Evolutionary conservation across 495 filamentous ascomycete genomes (phyloP), one percentile per base, ranked within the genome.

Genomic region (Bryoglossum gracile): DNA sequence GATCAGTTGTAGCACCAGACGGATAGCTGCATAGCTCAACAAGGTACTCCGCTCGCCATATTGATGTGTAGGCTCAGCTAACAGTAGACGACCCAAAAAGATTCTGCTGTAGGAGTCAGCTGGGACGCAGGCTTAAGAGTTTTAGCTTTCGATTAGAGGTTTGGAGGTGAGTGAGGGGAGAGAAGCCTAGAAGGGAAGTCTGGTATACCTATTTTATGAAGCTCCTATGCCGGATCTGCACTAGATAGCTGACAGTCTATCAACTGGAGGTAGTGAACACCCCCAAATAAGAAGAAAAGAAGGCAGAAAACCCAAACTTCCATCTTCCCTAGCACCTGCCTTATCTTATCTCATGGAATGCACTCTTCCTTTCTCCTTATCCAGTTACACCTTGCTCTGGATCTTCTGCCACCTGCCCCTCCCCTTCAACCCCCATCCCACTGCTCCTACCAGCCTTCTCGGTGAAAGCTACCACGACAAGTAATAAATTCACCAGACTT

Each of bases 181-280:
- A n/a, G n/a, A n/a, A n/a, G n/a, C n/a, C n/a, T n/a, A n/a, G n/a
- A n/a, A n/a, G n/a, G n/a, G n/a, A n/a, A n/a, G n/a, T n/a, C n/a
- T n/a, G n/a, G n/a, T 85, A 87, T 16, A 84, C 83, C 13, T 84
- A 74, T 3, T 64, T 65, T 0, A 71, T 62, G 2, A 83, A 74
- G 28, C 78, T 67, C 8, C 81, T 82, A 42, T 75, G 64, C 3
- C 84, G 79, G 51, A 82, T 80, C 28, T 63, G 76, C 43, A 86
- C 80, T 36, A 87, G 62, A 64, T 83, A 87, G 18, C 82, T 80
- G 26, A 87, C 82, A 14, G 81, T 69, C 80, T 77, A 84, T 19
- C 74, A 72, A 5, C 69, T 67, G 9, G 71, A 67, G 9, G 71
- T 73, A 6, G 71, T 59, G 10, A 51, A 57, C 4, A 64, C 68